These are phyloP conservation scores for Nemania sp. DNA, from an alignment of 2,329 filamentous ascomycete genomes.

Conservation along the genomic window DNA sequence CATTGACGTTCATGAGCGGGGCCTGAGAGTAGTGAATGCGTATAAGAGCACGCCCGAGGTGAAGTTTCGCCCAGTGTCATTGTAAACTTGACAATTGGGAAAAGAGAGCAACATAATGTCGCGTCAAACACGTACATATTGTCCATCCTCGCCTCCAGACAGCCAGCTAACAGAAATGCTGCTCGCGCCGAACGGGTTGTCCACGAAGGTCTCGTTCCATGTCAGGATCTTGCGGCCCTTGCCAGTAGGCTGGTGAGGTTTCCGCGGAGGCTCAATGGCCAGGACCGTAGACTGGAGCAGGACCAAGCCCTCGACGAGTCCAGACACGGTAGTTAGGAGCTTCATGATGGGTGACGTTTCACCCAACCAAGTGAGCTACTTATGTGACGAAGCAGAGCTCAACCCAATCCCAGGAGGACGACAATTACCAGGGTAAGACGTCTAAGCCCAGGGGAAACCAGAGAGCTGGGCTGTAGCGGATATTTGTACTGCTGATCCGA, in stretches of 20 bases:
- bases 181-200: constrained; percentile 50
- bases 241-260: constrained; percentile 59
- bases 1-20: neutral
- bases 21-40: no score
- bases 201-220: constrained; percentile 63
- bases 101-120: neutral
- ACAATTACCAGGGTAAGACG: neutral
- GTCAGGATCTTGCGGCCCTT: constrained; percentile 60
- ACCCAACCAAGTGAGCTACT: neutral
- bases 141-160: constrained; percentile 61
- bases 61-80: no score
- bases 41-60: no score
- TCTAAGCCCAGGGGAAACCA: neutral
- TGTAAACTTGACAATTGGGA: neutral
- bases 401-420: neutral
- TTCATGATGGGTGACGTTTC: constrained; percentile 28
- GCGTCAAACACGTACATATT: constrained; percentile 47
- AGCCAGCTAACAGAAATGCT: constrained; percentile 61
- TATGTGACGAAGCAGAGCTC: neutral
- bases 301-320: constrained; percentile 27
- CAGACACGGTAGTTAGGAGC: constrained; percentile 6
- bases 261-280: constrained; percentile 56
- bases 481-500: neutral
- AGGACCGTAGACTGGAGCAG: constrained; percentile 29
- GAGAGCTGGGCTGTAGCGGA: neutral